These are phyloP conservation scores for Leptographium galeiforme DNA, from an alignment of 2,329 filamentous ascomycete genomes.

Conservation along the genomic window DNA sequence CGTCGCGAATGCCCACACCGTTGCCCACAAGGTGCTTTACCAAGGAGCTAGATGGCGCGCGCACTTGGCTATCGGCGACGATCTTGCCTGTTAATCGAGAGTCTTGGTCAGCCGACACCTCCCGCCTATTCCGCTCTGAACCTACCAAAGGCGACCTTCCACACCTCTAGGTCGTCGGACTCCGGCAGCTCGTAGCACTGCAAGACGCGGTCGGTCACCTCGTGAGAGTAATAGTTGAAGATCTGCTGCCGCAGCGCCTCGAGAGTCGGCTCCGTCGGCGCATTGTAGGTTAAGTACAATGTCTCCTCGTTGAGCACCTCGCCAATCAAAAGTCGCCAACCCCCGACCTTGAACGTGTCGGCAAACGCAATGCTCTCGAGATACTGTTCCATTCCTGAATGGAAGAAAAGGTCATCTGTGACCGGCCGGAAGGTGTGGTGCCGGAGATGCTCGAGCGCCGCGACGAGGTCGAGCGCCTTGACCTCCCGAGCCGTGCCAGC, in stretches of 20 bases:
- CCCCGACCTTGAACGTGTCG: not conserved
- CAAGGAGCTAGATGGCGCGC: not conserved
- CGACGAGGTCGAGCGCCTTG: not conserved
- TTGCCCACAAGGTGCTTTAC: not conserved
- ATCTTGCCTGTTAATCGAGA: not conserved
- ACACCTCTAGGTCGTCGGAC: not conserved
- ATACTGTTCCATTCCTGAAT: not conserved
- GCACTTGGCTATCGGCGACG: not conserved
- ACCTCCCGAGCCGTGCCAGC: not conserved
- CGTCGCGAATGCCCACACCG: not conserved
- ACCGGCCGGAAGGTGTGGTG: not conserved
- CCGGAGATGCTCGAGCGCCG: not conserved
- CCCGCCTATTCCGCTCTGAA: no score
- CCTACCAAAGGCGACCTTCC: not conserved
- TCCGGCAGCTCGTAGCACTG: not conserved
- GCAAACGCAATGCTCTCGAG: not conserved
- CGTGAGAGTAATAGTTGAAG: not conserved
- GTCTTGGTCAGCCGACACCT: no score
- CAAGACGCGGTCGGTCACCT: not conserved
- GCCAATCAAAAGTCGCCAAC: not conserved
- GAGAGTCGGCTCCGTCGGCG: not conserved
- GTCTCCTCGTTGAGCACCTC: not conserved
- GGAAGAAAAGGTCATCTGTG: not conserved
- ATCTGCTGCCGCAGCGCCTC: not conserved
- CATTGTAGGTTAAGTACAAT: not conserved